These are phyloP conservation scores for Suhomyces yuchorum DNA, from an alignment of 1,139 yeast genomes.

Conservation along the genomic window DNA sequence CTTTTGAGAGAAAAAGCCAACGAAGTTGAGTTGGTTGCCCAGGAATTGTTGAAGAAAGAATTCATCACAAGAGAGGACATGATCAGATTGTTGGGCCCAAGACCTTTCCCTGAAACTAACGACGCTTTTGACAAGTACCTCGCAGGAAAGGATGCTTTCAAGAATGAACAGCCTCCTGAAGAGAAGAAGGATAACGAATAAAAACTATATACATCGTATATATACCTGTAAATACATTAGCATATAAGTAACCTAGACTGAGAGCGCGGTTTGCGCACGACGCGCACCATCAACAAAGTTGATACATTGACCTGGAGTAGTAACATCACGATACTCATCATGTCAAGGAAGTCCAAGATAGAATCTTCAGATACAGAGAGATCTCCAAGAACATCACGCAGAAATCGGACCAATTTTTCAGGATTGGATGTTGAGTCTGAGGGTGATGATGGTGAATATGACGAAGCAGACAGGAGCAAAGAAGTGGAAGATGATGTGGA, in stretches of 20 bases:
- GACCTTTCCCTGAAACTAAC: constrained; percentile 88
- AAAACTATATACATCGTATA: constrained; percentile 2
- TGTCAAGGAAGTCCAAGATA: constrained; percentile 14
- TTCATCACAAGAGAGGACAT: constrained; percentile 89
- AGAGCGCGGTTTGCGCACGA: constrained; percentile 4
- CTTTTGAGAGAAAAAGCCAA: constrained; percentile 69
- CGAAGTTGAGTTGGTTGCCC: constrained; percentile 84
- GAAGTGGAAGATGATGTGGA: constrained; percentile 21
- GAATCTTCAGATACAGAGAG: constrained; percentile 15
- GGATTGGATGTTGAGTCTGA: constrained; percentile 29
- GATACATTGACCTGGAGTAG: background rate
- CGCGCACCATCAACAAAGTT: constrained; percentile 7
- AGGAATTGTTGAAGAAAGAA: constrained; percentile 79
- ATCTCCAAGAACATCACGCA: constrained; percentile 24
- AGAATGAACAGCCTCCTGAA: constrained; percentile 28
- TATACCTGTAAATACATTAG: constrained; percentile 10
- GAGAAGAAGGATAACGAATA: constrained; percentile 29
- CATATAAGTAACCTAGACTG: background rate
- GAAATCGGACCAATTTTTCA: constrained; percentile 26
- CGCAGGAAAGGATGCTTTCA: constrained; percentile 45
- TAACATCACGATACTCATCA: constrained; percentile 1
- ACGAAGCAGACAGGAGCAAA: constrained; percentile 14
- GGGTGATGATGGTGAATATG: constrained; percentile 21
- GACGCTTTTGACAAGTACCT: constrained; percentile 92
- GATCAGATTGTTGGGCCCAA: constrained; percentile 80